Evolutionary conservation across 2,329 filamentous ascomycete genomes (phyloP).

Genomic region (Ophiocordyceps australis): DNA sequence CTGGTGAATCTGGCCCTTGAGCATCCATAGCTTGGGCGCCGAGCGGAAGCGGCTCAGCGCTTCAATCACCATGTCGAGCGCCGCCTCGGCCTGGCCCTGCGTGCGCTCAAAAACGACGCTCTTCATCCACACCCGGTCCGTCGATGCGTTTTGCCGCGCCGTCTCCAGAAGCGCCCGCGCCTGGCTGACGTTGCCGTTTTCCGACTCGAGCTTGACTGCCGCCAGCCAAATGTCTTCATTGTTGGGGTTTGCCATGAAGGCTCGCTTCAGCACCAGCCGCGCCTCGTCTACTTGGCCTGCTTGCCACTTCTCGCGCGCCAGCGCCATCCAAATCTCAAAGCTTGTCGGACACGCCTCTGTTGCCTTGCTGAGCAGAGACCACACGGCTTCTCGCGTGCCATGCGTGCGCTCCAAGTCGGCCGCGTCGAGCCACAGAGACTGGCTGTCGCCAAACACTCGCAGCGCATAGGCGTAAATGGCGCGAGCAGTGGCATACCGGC

Average conservation of each 20-base stretch:
- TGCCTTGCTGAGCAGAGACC: constrained; percentile 76
- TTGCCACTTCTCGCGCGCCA: constrained; percentile 89
- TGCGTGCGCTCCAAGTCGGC: constrained; percentile 85
- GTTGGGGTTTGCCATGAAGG: constrained; percentile 88
- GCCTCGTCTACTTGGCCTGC: constrained; percentile 77
- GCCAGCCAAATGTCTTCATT: constrained; percentile 98
- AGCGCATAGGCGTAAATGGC: constrained; percentile 88
- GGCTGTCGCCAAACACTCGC: constrained; percentile 75
- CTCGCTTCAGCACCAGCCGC: constrained; percentile 65
- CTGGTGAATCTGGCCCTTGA: constrained; percentile 97
- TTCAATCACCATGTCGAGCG: constrained; percentile 74
- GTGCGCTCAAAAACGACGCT: constrained; percentile 86
- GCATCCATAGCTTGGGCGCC: constrained; percentile 87
- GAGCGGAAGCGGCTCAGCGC: constrained; percentile 75
- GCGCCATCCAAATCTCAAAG: constrained; percentile 87
- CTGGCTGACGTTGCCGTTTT: constrained; percentile 66
- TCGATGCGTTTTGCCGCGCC: constrained; percentile 76
- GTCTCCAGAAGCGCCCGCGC: constrained; percentile 67
- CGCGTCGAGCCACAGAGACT: constrained; percentile 76
- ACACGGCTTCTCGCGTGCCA: constrained; percentile 65
- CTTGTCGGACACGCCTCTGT: constrained; percentile 85
- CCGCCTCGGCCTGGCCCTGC: constrained; percentile 58
- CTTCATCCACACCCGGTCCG: constrained; percentile 95
- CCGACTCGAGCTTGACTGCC: constrained; percentile 89
- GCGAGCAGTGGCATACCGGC: constrained; percentile 74